These are phyloP conservation scores for Fusarium musae DNA, from an alignment of 2,329 filamentous ascomycete species.

Conservation along the genomic window DNA sequence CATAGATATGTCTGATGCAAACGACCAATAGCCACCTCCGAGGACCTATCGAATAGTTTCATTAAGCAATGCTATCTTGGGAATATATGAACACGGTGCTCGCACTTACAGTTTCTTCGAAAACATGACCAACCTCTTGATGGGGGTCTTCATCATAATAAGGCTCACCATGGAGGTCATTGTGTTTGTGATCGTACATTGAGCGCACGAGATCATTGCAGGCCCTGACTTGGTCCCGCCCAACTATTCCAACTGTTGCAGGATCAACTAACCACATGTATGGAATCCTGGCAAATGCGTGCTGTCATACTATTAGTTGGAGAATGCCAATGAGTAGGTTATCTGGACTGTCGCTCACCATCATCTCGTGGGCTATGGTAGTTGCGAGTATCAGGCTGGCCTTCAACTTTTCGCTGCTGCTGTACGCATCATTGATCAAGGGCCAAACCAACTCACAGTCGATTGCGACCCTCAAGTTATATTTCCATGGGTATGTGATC, in stretches of 20 bases:
- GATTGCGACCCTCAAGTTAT: conserved; percentile 12
- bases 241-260: conserved; percentile 18
- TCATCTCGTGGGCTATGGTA: conserved; percentile 45
- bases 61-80: background rate
- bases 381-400: conserved; percentile 32
- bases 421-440: conserved; percentile 38
- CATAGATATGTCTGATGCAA: background rate
- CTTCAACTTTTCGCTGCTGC: conserved; percentile 42
- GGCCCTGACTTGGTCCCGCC: background rate
- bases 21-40: conserved; percentile 36
- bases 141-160: conserved; percentile 41
- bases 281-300: conserved; percentile 22
- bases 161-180: conserved; percentile 21
- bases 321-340: background rate
- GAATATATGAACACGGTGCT: background rate
- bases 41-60: conserved; percentile 26
- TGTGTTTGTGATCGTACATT: background rate
- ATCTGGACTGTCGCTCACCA: conserved; percentile 34
- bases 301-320: conserved; percentile 28
- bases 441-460: conserved; percentile 41
- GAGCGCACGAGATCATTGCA: conserved; percentile 18
- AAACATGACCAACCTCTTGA: conserved; percentile 41
- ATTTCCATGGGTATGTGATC: background rate
- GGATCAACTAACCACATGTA: conserved; percentile 35
- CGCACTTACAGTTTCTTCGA: conserved; percentile 32